Evolutionary conservation across 768 basidiomycete genomes (phyloP), one percentile per base, ranked within the genome.

Genomic region (Naganishia vishniacii): DNA sequence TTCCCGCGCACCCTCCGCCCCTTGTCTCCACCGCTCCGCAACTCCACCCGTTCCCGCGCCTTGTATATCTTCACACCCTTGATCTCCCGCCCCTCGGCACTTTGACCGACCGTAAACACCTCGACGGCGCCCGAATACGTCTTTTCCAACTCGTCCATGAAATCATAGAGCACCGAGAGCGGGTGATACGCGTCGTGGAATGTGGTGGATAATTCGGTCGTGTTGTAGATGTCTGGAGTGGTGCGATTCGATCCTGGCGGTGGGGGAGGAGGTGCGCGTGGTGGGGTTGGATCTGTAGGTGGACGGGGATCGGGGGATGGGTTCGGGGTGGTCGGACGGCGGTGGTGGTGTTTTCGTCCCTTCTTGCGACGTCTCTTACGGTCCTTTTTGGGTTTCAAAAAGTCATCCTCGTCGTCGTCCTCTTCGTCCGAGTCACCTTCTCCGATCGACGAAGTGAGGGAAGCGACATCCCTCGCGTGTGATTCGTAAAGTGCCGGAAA

Each of bases 121-220:
- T 67, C 53, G 7, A 74, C 68, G 15, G 51, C 48, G 26, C 23
- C 72, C 64, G 46, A 29, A 42, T 72, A 77, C 1, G 64, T 67
- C 59, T 31, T 25, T 26, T 61, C 70, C 4, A 77, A 64, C 12
- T 42, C 37, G 26, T 71, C 68, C 18, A 67, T 70, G 58, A 77
- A 77, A 28, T 60, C 64, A 40, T 73, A 69, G 3, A 74, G 48
- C 12, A 74, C 72, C 29, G 68, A 68, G 8, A 73, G 46, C 3
- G 69, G 23, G 40, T 75, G 76, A 64, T 75, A 77, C 11, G 67
- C 62, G 42, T 74, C 70, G 65, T 77, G 74, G 59, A 72, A 77
- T 8, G 68, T 51, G 11, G 72, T 66, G n/a, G 65, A 51, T 31
- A 77, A 58, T 20, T 67, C 68, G 7, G 69, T 66, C 1, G 69